phyloP scores from a whole-genome alignment of 106 monocot species.

The Platanthera guangdongensis region DNA sequence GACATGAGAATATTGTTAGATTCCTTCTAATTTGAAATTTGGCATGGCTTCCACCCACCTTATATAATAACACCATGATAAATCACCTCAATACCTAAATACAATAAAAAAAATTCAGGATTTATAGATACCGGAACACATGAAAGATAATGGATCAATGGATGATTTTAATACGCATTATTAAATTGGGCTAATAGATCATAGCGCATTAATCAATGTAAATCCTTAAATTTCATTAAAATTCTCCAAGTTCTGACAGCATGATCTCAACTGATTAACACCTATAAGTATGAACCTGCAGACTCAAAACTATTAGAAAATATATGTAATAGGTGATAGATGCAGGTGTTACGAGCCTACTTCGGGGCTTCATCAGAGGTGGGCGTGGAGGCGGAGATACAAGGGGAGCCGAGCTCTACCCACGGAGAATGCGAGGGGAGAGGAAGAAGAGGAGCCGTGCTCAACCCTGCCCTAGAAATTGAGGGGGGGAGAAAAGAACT shows the following conservation, averaged over 20 bases:
- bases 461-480: too few species aligned
- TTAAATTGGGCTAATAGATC: too few species aligned
- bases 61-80: not conserved
- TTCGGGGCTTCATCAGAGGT: too few species aligned
- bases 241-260: not conserved
- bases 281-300: not conserved
- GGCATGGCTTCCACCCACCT: not conserved
- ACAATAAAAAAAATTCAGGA: not conserved
- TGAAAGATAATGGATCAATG: too few species aligned
- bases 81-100: not conserved
- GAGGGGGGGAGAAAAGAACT: too few species aligned
- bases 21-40: not conserved
- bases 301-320: not conserved
- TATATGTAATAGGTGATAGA: not conserved
- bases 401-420: too few species aligned
- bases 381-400: too few species aligned
- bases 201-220: not conserved
- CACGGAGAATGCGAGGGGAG: too few species aligned
- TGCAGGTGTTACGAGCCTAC: not conserved
- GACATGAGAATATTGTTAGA: constrained; percentile 9
- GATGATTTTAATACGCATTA: too few species aligned
- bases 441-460: too few species aligned
- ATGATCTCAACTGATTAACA: not conserved
- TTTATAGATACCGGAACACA: too few species aligned
- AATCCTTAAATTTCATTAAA: not conserved